phyloP scores from a whole-genome alignment of 2,329 filamentous ascomycete genomes.

The Trichoderma brevicompactum region DNA sequence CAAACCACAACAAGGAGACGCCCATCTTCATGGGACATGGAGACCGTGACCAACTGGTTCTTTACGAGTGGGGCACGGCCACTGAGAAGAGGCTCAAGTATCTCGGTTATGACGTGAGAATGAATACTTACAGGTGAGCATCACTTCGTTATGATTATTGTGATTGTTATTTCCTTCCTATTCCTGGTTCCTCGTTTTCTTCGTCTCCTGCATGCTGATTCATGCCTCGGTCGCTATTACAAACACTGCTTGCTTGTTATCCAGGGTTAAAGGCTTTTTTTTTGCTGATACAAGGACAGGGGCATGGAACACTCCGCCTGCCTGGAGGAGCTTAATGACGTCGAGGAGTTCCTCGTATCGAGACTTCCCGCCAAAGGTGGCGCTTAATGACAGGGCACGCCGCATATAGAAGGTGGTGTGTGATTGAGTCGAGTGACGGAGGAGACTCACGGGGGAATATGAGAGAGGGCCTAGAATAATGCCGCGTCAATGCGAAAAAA shows the following conservation, averaged over 20 bases:
- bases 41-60: slow-evolving; percentile 71
- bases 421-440: background rate
- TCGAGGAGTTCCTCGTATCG: slow-evolving; percentile 64
- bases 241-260: no score
- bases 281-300: slow-evolving; percentile 45
- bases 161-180: no score
- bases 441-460: background rate
- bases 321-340: slow-evolving; percentile 77
- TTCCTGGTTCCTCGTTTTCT: no score
- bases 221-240: no score
- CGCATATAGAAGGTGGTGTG: slow-evolving; percentile 18
- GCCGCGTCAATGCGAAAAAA: background rate
- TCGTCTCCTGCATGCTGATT: no score
- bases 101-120: slow-evolving; percentile 73
- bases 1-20: slow-evolving; percentile 60
- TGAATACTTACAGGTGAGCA: slow-evolving; percentile 73
- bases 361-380: slow-evolving; percentile 47
- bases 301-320: slow-evolving; percentile 77
- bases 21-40: slow-evolving; percentile 88
- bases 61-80: slow-evolving; percentile 66
- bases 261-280: background rate
- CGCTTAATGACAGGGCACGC: background rate
- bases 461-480: background rate
- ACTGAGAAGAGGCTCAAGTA: slow-evolving; percentile 68
- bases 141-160: background rate